Percentiles rank a stretch among this genome's conserved stretches.
Evolutionary conservation across 2,329 filamentous ascomycete genomes (phyloP).

Genomic region (Aspergillus fructus): DNA sequence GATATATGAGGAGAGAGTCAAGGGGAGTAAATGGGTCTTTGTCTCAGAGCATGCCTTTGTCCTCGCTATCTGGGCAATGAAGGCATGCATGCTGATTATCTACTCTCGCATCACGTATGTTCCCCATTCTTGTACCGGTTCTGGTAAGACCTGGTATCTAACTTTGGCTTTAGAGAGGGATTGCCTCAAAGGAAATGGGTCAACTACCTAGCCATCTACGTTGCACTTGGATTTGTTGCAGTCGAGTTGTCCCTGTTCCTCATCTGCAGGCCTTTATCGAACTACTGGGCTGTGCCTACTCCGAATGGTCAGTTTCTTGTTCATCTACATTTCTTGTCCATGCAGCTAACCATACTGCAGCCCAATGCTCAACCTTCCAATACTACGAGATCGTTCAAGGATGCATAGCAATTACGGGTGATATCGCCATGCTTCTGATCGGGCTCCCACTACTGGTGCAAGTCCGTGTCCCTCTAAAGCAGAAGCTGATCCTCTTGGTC

Average conservation of each 20-base stretch:
- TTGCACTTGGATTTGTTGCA: slow-evolving; percentile 47
- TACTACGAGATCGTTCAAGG: slow-evolving; percentile 48
- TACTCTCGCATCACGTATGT: slow-evolving; percentile 51
- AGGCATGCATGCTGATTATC: slow-evolving; percentile 55
- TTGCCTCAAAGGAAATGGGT: slow-evolving; percentile 36
- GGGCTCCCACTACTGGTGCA: slow-evolving; percentile 44
- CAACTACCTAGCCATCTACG: slow-evolving; percentile 42
- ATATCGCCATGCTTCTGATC: slow-evolving; percentile 44
- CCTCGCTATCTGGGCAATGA: slow-evolving; percentile 53
- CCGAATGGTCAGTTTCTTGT: slow-evolving; percentile 28
- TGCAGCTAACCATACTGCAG: slow-evolving; percentile 17
- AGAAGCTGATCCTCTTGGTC: slow-evolving; percentile 43
- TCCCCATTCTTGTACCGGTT: background rate
- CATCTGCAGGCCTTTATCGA: slow-evolving; percentile 51
- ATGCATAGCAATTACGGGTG: slow-evolving; percentile 47
- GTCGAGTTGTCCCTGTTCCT: slow-evolving; percentile 52
- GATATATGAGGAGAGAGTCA: slow-evolving; percentile 43
- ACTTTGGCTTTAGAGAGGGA: slow-evolving; percentile 25
- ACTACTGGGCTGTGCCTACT: slow-evolving; percentile 54
- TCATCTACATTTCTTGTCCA: background rate
- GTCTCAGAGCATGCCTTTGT: slow-evolving; percentile 64
- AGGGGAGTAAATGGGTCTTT: slow-evolving; percentile 63
- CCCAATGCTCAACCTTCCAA: slow-evolving; percentile 45
- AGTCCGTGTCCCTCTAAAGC: slow-evolving; percentile 41
- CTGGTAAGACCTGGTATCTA: slow-evolving; percentile 1